phyloP scores from a whole-genome alignment of 306 rosid genomes.

The Malus sylvestris region DNA sequence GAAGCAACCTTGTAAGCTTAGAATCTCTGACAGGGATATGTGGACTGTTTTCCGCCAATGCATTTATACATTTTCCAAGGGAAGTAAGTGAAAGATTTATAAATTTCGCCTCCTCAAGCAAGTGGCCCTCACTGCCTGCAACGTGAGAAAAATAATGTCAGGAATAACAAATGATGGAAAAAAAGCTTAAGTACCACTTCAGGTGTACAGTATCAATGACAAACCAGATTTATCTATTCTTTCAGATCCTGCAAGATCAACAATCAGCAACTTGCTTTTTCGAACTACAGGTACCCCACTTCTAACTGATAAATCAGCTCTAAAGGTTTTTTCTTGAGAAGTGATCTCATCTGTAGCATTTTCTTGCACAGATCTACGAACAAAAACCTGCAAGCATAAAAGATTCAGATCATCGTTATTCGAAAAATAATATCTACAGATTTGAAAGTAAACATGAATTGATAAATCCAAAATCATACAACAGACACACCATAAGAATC shows the following conservation, averaged over 20 bases:
- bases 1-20: conserved; percentile 71
- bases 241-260: conserved; percentile 78
- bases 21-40: conserved; percentile 70
- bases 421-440: background rate
- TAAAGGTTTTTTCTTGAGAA: conserved; percentile 25
- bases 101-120: conserved; percentile 70
- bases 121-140: conserved; percentile 65
- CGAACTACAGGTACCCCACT: conserved; percentile 39
- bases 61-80: conserved; percentile 75
- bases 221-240: conserved; percentile 67
- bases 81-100: conserved; percentile 69
- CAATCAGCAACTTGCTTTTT: conserved; percentile 63
- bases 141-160: conserved; percentile 12
- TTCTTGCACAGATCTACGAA: conserved; percentile 44
- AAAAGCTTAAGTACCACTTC: background rate
- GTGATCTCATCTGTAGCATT: conserved; percentile 18
- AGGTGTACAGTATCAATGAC: conserved; percentile 9
- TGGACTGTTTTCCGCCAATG: conserved; percentile 62
- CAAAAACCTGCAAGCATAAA: conserved; percentile 32
- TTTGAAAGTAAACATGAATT: background rate
- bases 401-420: background rate
- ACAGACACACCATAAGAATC: conserved; percentile 42
- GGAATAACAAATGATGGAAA: background rate
- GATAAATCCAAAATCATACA: background rate
- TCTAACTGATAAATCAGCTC: conserved; percentile 17